A percentile compares a stretch with the other conserved stretches of the same genome.
Conservation (phyloP, 2,329 filamentous ascomycete genomes). For the Talaromyces albobiverticillius region DNA sequence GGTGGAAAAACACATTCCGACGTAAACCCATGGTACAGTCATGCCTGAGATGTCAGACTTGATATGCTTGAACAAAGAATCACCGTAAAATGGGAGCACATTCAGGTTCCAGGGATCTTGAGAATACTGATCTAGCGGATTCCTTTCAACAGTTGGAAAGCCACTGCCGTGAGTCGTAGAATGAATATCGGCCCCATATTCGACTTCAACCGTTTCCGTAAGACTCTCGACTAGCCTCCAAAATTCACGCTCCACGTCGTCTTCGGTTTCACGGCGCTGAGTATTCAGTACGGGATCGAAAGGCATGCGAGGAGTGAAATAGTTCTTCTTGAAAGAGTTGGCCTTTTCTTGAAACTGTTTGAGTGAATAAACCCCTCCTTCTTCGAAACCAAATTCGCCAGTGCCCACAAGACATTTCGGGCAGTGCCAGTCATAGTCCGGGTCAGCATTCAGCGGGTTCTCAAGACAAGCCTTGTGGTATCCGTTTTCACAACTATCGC, state of each 20-base stretch:
- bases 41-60: constrained; percentile 98
- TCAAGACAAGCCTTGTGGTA: constrained; percentile 89
- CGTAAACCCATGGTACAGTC: constrained; percentile 98
- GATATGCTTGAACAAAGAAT: constrained; percentile 94
- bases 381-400: constrained; percentile 95
- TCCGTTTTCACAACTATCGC: constrained; percentile 87
- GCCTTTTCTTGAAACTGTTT: constrained; percentile 96
- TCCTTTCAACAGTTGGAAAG: constrained; percentile 89
- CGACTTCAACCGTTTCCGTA: constrained; percentile 93
- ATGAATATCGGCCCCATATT: constrained; percentile 97
- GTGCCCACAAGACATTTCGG: constrained; percentile 92
- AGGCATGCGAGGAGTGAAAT: constrained; percentile 87
- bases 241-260: constrained; percentile 94
- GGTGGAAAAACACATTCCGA: constrained; percentile 98
- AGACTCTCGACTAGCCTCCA: constrained; percentile 93
- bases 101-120: constrained; percentile 96
- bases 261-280: constrained; percentile 79
- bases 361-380: constrained; percentile 91
- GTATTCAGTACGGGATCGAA: constrained; percentile 81
- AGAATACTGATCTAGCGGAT: constrained; percentile 82
- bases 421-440: constrained; percentile 92
- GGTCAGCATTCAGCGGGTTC: constrained; percentile 72
- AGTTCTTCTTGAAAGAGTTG: constrained; percentile 88
- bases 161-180: constrained; percentile 97
- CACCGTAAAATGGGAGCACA: constrained; percentile 81